Evolutionary conservation across 2,329 filamentous ascomycete genomes (phyloP), one percentile per base, ranked within the genome.

Genomic region (Coniochaeta hoffmannii): DNA sequence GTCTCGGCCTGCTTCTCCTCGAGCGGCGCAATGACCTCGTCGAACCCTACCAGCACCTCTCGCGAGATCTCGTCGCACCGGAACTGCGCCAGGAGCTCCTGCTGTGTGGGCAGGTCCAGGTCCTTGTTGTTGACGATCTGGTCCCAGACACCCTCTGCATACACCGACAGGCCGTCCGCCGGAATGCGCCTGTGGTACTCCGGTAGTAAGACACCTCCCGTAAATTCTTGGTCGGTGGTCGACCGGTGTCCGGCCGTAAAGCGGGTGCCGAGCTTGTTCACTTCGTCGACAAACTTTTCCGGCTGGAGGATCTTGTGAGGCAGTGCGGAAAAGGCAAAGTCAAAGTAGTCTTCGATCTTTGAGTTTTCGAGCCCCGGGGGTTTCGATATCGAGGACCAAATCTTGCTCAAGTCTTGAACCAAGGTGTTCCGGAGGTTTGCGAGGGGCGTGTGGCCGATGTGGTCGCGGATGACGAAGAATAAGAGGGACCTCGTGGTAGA

Each of bases 51-150:
- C 56, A 96, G 78, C 12, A 96, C 94, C 68, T 97, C 93, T 60
- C 92, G 82, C 36, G 91, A 83, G 57, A 99, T 99, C 73, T 99
- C 94, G 69, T 99, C 94, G 70, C 94, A 99, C 62, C 94, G 85
- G 76, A 97, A 99, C 70, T 99, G 94, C 11, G 94, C 94, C 54
- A 99, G 80, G 49, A 99, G 80, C 70, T 99, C 94, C 73, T 99
- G 94, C 69, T 99, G 94, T 0, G 94, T 97, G 3, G 94, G 94
- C 57, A 99, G 73, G 71, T 99, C 94, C 55, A 99, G 79, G 66
- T 99, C 94, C 73, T 99, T 99, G 79, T 99, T 99, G 76, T 93
- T 89, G 64, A 96, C 92, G 67, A 99, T 99, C 73, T 97, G 93
- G 65, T 97, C 92, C 94, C 94, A 99, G 46, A 99, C 85, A 38